A percentile compares a stretch with the other conserved stretches of the same genome.
Evolutionary conservation across 495 filamentous ascomycete species (phyloP).

Genomic region (Penicillium ochrochloron): DNA sequence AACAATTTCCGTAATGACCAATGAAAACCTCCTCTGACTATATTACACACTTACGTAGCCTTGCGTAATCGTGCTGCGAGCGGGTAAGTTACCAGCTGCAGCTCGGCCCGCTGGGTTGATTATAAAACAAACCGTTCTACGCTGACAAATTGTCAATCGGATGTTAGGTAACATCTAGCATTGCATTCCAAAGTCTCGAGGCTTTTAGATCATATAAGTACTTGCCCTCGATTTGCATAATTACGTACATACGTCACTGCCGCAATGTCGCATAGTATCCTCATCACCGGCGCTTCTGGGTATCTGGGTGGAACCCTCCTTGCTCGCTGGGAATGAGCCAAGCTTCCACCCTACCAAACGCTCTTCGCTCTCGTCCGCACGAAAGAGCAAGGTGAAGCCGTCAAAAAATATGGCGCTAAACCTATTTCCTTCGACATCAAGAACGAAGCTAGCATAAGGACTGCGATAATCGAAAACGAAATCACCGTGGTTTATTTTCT

Average conservation of each 20-base stretch:
- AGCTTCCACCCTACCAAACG: conserved; percentile 44
- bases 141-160: not conserved
- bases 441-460: conserved; percentile 31
- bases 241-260: not conserved
- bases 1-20: not conserved
- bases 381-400: conserved; percentile 42
- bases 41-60: not conserved
- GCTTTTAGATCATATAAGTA: not conserved
- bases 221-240: not conserved
- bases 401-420: conserved; percentile 49
- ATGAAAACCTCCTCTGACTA: not conserved
- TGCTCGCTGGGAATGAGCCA: conserved; percentile 36
- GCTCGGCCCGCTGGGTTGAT: not conserved
- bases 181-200: not conserved
- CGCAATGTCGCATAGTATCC: conserved; percentile 43
- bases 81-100: not conserved
- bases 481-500: conserved; percentile 52
- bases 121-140: not conserved
- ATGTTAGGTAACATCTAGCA: not conserved
- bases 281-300: conserved; percentile 56
- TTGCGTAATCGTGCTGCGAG: not conserved
- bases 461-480: conserved; percentile 41
- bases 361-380: conserved; percentile 52
- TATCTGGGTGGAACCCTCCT: conserved; percentile 57
- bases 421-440: conserved; percentile 40